These are phyloP conservation scores for Xylariaceae sp. DNA, from an alignment of 2,329 filamentous ascomycete genomes.

Conservation along the genomic window DNA sequence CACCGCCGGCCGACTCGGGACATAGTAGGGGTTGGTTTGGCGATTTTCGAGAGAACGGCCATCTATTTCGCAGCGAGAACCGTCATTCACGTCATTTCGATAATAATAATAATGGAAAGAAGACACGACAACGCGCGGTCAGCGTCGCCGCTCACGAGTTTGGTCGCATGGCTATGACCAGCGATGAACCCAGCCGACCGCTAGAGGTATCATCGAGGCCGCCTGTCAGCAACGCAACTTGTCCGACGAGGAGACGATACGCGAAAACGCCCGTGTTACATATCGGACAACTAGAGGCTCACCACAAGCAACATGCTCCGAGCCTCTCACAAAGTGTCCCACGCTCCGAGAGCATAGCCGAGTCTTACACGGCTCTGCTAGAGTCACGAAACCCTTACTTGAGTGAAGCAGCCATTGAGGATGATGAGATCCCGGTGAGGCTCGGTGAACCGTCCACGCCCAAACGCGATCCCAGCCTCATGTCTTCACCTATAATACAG, in stretches of 20 bases:
- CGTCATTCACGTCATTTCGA: constrained; percentile 6
- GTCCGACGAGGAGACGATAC: constrained; percentile 38
- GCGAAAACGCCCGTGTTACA: constrained; percentile 48
- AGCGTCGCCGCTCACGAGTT: constrained; percentile 29
- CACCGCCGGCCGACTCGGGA: constrained; percentile 17
- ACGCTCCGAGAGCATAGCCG: constrained; percentile 45
- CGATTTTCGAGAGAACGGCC: constrained; percentile 28
- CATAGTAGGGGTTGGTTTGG: constrained; percentile 29
- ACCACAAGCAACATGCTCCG: constrained; percentile 21
- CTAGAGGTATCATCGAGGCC: constrained; percentile 17
- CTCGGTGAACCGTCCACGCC: constrained; percentile 2
- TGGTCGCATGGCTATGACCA: constrained; percentile 34
- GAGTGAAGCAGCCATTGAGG: constrained; percentile 28
- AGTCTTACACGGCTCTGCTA: constrained; percentile 46
- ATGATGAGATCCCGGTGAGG: not conserved
- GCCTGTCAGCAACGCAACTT: constrained; percentile 23
- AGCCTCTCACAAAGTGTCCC: constrained; percentile 33
- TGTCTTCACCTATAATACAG: constrained; percentile 10
- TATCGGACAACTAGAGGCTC: constrained; percentile 46
- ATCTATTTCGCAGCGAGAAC: constrained; percentile 19
- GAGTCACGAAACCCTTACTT: constrained; percentile 36
- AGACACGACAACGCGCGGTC: constrained; percentile 17
- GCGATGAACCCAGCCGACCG: constrained; percentile 21
- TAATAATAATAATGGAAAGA: not conserved
- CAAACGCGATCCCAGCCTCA: constrained; percentile 7